These are phyloP conservation scores for Pichia exigua DNA, from an alignment of 805 yeast species.

Conservation along the genomic window DNA sequence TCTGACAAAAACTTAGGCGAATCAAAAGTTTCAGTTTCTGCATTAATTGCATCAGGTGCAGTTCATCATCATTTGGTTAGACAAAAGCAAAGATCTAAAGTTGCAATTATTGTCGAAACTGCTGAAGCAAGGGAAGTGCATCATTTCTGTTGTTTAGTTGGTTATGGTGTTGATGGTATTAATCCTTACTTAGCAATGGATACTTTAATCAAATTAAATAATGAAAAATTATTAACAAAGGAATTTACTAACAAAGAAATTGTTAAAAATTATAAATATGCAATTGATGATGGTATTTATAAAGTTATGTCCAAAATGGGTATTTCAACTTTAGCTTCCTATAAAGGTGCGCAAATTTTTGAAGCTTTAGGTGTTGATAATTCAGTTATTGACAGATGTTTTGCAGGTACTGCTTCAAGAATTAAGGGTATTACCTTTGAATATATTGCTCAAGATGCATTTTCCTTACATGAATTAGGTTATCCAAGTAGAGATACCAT, in stretches of 20 bases:
- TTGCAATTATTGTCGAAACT: slow-evolving; percentile 84
- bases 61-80: slow-evolving; percentile 94
- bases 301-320: slow-evolving; percentile 99
- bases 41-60: slow-evolving; percentile 91
- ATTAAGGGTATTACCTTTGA: slow-evolving; percentile 94
- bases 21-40: slow-evolving; percentile 70
- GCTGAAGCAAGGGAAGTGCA: slow-evolving; percentile 98
- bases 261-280: slow-evolving; percentile 70
- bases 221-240: slow-evolving; percentile 62
- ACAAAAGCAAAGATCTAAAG: slow-evolving; percentile 93
- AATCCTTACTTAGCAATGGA: slow-evolving; percentile 93
- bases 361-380: slow-evolving; percentile 96
- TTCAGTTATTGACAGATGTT: slow-evolving; percentile 90
- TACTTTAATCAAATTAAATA: slow-evolving; percentile 75
- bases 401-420: slow-evolving; percentile 96
- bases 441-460: slow-evolving; percentile 93
- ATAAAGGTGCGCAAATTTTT: slow-evolving; percentile 97
- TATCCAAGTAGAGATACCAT: slow-evolving; percentile 71
- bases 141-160: slow-evolving; percentile 87
- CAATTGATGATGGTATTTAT: slow-evolving; percentile 84
- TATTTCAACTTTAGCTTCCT: slow-evolving; percentile 95
- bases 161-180: slow-evolving; percentile 96
- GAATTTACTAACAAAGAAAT: slow-evolving; percentile 50
- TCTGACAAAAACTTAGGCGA: slow-evolving; percentile 60
- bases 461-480: slow-evolving; percentile 88